Base-by-base conservation (phyloP, 164 flowering plant species). In the Magnolia kwangsiensis region DNA sequence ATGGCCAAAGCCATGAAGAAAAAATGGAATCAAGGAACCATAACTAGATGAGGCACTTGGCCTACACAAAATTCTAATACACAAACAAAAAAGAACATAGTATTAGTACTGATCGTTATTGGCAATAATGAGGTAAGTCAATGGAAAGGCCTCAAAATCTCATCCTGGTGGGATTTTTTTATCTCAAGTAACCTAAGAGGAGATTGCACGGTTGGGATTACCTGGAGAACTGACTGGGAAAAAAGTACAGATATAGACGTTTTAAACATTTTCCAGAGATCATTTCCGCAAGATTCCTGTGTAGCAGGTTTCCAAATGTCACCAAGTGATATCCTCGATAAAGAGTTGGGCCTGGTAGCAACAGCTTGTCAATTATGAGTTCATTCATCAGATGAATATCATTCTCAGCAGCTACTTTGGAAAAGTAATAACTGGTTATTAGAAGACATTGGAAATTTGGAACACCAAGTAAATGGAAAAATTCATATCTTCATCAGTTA, bases 281-380 rank as follows among this genome's bases (percentile, higher is more conserved):
- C 82, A 82, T 89, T 90, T 81, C 90, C 91, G 84, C 92, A 89
- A 69, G 67, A 70, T 84, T 88, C 91, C 72, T 78, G 83, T 67
- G 87, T 75, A 72, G 96, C 98, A 80, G 99, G 99, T 82, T 81
- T 87, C 98, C 98, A 96, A 74, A 96, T 86, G 82, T 96, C 99
- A 84, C 86, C 82, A 65, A 96, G 90, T 76, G 99, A 83, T 82
- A 91, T 91, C 85, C 99, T 90, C 75, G 97, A 83, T 74, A 96
- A 82, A 82, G 79, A 87, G 74, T 81, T 91, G 65, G 97, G 91
- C 89, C 99, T 93, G 88, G 67, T 1, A 68, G 59, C 65, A 79
- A 82, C 75, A 59, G 82, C 75, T 55, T 9, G 74, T 77, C 27
- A 2, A 73, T 75, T 51, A 63, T 8, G 59, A 49, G 20, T 45